Evolutionary conservation across 2,329 filamentous ascomycete species (phyloP), one percentile per base, ranked within the genome.

Genomic region (Phialocephala sp.): DNA sequence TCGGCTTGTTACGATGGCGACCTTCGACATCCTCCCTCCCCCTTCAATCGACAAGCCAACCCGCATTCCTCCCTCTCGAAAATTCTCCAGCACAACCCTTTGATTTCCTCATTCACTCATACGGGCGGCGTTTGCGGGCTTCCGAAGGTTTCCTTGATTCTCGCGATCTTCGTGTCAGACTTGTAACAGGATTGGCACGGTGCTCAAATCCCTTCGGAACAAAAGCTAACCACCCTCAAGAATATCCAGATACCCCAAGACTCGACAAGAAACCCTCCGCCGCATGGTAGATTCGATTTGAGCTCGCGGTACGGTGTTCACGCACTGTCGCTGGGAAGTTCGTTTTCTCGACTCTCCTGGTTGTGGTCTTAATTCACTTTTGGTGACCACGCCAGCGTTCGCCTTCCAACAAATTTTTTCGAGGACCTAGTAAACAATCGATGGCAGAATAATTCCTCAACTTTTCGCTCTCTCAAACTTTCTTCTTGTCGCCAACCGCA

Each of bases 391-490:
- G 41, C 55, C 62, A 64, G 37, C 59, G 43, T 43, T 56, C 50
- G 41, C 36, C 6, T 22, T 43, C 35, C 11, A 2, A n/a, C 4
- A 45, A 43, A 45, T 41, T 41, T 52, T 55, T 43, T 65, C 57
- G 41, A 58, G 63, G 43, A 45, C 54, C 43, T 39, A 35, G n/a
- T 15, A 47, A 22, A 61, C 60, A 65, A 72, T 71, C 68, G 69
- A 75, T 75, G 74, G 74, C 74, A 73, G 69, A 72, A 64, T 74
- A 75, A 71, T 65, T 69, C 57, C 59, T 62, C 47, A 39, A 60
- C 64, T 60, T 68, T 72, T 57, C 66, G 66, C 71, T 71, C 67
- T 66, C 63, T 69, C 66, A 27, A 52, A 67, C 57, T 66, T 41
- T 59, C 59, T 63, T 59, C 37, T 54, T 62, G 50, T 61, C 60